Percentiles rank a stretch among this genome's conserved stretches.
phyloP scores from a whole-genome alignment of 257 asterid species.

The Handroanthus guayacan region DNA sequence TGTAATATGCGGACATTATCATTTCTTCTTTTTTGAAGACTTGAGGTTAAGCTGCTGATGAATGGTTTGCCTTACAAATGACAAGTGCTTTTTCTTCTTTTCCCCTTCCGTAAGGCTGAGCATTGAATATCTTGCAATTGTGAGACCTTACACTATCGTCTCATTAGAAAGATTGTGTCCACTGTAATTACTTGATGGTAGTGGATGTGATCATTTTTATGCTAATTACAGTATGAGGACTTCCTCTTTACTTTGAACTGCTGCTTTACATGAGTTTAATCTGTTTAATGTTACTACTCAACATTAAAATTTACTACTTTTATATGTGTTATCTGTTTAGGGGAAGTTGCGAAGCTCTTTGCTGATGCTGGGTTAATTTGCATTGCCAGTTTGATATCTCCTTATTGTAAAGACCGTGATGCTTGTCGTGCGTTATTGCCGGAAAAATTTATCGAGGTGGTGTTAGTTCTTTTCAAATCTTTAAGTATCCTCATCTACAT shows the following conservation, averaged over 20 bases:
- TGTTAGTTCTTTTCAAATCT: conserved; percentile 20
- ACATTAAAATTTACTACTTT: conserved; percentile 12
- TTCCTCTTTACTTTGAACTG: conserved; percentile 2
- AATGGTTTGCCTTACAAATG: conserved; percentile 10
- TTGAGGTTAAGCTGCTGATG: conserved; percentile 15
- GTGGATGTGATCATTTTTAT: not conserved
- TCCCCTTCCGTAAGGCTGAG: not conserved
- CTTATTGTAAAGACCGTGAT: conserved; percentile 94
- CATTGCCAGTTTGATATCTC: conserved; percentile 96
- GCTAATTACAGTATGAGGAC: not conserved
- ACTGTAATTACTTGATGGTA: conserved; percentile 5
- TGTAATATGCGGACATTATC: not conserved
- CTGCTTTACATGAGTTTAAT: not conserved
- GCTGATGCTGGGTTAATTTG: conserved; percentile 98
- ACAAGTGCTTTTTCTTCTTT: not conserved
- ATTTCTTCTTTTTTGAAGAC: conserved; percentile 4
- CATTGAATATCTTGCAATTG: not conserved
- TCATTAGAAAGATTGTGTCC: not conserved
- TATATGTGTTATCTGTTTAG: conserved; percentile 43
- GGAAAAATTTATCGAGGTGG: conserved; percentile 76
- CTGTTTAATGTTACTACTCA: conserved; percentile 4
- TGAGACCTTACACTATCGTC: conserved; percentile 12
- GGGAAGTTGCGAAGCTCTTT: conserved; percentile 96
- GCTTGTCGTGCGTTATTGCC: conserved; percentile 85
- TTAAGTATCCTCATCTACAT: not conserved